phyloP scores from a whole-genome alignment of 2,329 filamentous ascomycete genomes.

The Trichoderma sp. region DNA sequence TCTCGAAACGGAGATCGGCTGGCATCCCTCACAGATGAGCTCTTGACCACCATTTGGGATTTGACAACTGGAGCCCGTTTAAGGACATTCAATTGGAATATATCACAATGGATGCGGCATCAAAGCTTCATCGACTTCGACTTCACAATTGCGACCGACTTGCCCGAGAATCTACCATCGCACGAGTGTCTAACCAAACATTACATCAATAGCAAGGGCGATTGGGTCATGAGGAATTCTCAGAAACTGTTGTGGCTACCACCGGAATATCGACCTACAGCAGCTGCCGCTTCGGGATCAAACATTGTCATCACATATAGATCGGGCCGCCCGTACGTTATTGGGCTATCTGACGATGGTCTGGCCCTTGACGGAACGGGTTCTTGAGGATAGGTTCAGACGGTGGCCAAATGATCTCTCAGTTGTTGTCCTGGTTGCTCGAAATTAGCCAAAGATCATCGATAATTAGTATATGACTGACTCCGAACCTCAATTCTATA shows the following conservation, averaged over 20 bases:
- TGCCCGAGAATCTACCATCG: not conserved
- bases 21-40: fast-evolving
- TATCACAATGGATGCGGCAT: no score
- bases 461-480: no score
- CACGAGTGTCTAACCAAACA: not conserved
- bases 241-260: not conserved
- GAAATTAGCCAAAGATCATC: no score
- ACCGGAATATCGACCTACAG: not conserved
- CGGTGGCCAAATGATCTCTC: no score
- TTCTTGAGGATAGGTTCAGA: no score
- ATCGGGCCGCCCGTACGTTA: not conserved
- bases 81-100: no score
- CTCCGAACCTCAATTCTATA: no score
- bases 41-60: not conserved
- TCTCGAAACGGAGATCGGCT: not conserved
- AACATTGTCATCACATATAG: not conserved
- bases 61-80: not conserved
- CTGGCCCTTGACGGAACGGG: not conserved
- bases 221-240: not conserved
- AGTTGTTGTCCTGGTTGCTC: no score
- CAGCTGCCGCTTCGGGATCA: not conserved
- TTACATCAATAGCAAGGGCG: not conserved
- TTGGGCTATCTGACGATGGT: not conserved
- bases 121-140: not conserved
- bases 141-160: not conserved